phyloP scores from a whole-genome alignment of 768 basidiomycete genomes.

The Tylopilus sp. region DNA sequence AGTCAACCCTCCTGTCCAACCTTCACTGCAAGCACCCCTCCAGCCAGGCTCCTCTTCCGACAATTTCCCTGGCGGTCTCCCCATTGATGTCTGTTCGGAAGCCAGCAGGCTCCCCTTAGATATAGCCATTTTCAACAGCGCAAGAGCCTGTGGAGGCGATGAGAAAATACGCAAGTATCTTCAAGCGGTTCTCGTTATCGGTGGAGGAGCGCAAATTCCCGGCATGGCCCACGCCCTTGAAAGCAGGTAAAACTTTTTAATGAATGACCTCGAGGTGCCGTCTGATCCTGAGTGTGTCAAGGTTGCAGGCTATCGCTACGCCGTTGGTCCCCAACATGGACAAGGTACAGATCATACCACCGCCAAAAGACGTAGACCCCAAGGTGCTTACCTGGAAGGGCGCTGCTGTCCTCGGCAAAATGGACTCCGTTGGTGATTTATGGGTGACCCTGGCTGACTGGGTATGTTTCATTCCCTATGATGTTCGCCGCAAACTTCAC shows the following conservation, averaged over 20 bases:
- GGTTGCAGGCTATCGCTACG: conserved; percentile 80
- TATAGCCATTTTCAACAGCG: conserved; percentile 89
- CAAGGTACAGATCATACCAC: conserved; percentile 89
- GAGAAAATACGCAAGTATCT: conserved; percentile 89
- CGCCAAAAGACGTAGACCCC: conserved; percentile 91
- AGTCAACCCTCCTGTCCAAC: conserved; percentile 26
- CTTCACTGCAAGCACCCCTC: conserved; percentile 11
- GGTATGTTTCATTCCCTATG: conserved; percentile 44
- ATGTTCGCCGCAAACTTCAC: conserved; percentile 4
- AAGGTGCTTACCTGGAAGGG: conserved; percentile 94
- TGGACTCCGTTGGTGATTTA: conserved; percentile 85
- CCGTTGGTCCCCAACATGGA: conserved; percentile 82
- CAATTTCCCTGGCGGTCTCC: conserved; percentile 40
- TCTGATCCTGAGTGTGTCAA: conserved; percentile 7
- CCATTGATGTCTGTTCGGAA: conserved; percentile 79
- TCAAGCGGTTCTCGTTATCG: conserved; percentile 82
- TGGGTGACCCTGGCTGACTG: conserved; percentile 89
- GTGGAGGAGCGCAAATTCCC: conserved; percentile 76
- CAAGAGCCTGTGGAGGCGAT: conserved; percentile 82
- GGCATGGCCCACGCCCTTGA: conserved; percentile 85
- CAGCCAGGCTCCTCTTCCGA: conserved; percentile 25
- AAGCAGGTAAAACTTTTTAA: conserved; percentile 57
- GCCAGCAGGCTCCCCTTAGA: conserved; percentile 89
- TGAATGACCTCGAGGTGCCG: neutral
- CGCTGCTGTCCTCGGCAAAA: conserved; percentile 83